These are phyloP conservation scores for Areca catechu DNA, from an alignment of 176 grass and related monocot genomes.

Conservation along the genomic window DNA sequence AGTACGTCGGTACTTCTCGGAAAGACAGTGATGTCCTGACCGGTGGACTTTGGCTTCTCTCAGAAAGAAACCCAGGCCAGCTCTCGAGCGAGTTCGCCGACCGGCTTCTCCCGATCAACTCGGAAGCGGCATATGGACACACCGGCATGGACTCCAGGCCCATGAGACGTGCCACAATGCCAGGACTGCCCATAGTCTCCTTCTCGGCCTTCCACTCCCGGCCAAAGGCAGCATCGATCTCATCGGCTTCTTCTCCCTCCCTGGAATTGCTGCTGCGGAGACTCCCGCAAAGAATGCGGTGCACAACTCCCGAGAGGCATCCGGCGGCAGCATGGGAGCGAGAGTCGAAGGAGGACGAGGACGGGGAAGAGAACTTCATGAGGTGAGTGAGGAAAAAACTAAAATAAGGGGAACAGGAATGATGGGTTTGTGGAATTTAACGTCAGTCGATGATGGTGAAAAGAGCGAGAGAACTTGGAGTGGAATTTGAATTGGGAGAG, in stretches of 20 bases:
- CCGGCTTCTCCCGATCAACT: constrained; percentile 26
- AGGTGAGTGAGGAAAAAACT: constrained; percentile 9
- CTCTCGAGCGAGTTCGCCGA: constrained; percentile 44
- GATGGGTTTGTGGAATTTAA: not conserved
- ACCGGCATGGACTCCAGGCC: constrained; percentile 70
- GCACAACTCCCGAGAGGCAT: constrained; percentile 37
- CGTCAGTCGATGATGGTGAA: not conserved
- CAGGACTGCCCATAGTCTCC: constrained; percentile 25
- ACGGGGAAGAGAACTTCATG: constrained; percentile 39
- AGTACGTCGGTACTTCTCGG: constrained; percentile 42
- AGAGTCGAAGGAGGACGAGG: constrained; percentile 13
- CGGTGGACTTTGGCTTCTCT: constrained; percentile 3
- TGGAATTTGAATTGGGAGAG: constrained; percentile 24
- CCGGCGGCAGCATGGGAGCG: constrained; percentile 1
- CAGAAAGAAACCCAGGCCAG: constrained; percentile 17
- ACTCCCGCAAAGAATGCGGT: constrained; percentile 48
- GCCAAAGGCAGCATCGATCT: not conserved
- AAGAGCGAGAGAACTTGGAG: constrained; percentile 14
- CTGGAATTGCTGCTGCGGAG: not conserved
- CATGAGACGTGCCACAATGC: constrained; percentile 87
- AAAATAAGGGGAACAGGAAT: not conserved
- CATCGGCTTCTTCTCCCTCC: not conserved
- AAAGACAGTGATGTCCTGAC: constrained; percentile 21
- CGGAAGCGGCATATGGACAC: not conserved
- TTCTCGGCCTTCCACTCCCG: not conserved